These are phyloP conservation scores for Fusarium miscanthi DNA, from an alignment of 2,329 filamentous ascomycete genomes.

Conservation along the genomic window DNA sequence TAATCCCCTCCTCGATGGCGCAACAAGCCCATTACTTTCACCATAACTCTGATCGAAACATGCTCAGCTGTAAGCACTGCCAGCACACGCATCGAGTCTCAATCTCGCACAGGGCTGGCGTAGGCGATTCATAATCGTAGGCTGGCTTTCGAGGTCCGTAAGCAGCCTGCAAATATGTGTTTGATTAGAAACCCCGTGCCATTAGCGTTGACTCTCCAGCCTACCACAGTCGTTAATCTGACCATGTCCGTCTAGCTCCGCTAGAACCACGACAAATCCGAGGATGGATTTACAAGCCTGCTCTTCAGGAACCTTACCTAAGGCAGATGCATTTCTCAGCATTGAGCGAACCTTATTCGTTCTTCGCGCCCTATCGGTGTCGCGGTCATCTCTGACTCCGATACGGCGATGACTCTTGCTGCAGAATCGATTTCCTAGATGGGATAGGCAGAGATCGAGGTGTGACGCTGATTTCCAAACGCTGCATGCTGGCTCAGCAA, in stretches of 20 bases:
- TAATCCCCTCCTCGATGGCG: conserved; percentile 3
- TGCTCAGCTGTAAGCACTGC: not conserved
- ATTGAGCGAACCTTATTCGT: conserved; percentile 30
- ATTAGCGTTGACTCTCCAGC: conserved; percentile 21
- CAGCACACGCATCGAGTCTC: conserved; percentile 6
- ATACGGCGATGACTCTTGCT: conserved; percentile 33
- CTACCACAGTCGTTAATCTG: conserved; percentile 19
- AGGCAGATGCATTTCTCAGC: conserved; percentile 38
- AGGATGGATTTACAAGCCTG: conserved; percentile 32
- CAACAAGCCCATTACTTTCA: not conserved
- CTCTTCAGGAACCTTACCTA: conserved; percentile 15
- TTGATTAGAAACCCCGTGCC: conserved; percentile 39
- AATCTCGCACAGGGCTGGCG: conserved; percentile 39
- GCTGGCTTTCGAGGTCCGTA: conserved; percentile 25
- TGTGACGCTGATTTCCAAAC: conserved; percentile 28
- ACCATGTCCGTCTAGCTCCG: conserved; percentile 34
- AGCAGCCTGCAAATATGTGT: conserved; percentile 19
- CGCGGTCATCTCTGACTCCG: conserved; percentile 18
- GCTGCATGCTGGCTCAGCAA: conserved; percentile 9
- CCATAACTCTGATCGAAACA: not conserved
- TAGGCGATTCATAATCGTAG: conserved; percentile 41
- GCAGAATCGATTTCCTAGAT: conserved; percentile 18
- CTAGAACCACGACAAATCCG: conserved; percentile 29
- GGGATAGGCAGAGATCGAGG: conserved; percentile 8
- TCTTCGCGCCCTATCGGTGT: conserved; percentile 32